Base-by-base conservation (phyloP, 148 eudicot genomes). In the Amaranthus hypochondriacus region DNA sequence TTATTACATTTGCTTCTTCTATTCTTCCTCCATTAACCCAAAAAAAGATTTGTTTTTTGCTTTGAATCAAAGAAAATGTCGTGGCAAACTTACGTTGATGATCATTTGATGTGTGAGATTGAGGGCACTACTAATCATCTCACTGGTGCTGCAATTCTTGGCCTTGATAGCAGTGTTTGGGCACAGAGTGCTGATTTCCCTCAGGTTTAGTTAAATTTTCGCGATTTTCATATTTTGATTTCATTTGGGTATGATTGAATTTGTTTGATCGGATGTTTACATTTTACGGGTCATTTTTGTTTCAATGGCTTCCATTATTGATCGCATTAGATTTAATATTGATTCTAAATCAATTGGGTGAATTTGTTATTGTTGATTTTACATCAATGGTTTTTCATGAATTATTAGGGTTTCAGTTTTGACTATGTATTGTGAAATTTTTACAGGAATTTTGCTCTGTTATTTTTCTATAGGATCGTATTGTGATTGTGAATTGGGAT, bases 51-150 rank as follows among this genome's bases (percentile, higher is more conserved):
- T 18, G 39, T 53, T 48, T 21, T 59, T 18, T 56, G 8, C 10
- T 48, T 28, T 47, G 21, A 13, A 54, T 70, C 15, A 8, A 63
- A 61, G 28, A 75, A 77, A 47, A 84, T 82, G 89, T 84, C 87
- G 77, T 85, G 84, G 88, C 82, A 87, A 76, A 46, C 76, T 0
- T 87, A 87, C 59, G 86, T 85, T 0, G 88, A 85, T 56, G 91
- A 87, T 3, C 91, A 87, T 77, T 77, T 87, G 81, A 76, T 87
- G 88, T 87, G 91, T 60, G 81, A 80, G 8, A 77, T 78, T 48
- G 87, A 85, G 3, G 87, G 84, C 10, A 67, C 51, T 21, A 2
- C 14, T 14, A 62, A 80, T 11, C 68, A 50, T 18, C 91, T 87
- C 76, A 61, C 83, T 9, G 51, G 87, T 43, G 88, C 91, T 9